Conservation (phyloP, 2,329 filamentous ascomycete species). For the Madurella mycetomatis region DNA sequence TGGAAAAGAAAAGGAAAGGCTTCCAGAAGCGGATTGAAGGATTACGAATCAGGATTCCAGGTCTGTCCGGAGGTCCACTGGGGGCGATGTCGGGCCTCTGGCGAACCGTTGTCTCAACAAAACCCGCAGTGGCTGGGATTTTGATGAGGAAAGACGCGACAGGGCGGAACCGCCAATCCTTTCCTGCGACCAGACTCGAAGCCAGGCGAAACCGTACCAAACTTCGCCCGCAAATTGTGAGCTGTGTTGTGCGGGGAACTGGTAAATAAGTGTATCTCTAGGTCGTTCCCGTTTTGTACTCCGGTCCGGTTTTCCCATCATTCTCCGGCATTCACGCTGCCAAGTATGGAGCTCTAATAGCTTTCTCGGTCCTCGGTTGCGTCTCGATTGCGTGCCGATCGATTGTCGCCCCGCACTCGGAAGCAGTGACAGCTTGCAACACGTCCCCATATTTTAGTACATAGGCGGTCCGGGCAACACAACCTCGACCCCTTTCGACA, state of each 20-base stretch:
- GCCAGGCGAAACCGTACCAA: background rate
- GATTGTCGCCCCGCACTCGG: slow-evolving; percentile 20
- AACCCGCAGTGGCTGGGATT: background rate
- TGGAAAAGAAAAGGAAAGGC: background rate
- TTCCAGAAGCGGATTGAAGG: background rate
- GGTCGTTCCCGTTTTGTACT: too few species aligned
- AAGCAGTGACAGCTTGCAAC: slow-evolving; percentile 7
- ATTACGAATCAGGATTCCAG: background rate
- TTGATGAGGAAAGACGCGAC: slow-evolving; percentile 13
- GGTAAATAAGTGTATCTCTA: too few species aligned
- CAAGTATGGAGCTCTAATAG: slow-evolving; percentile 9
- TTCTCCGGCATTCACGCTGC: background rate
- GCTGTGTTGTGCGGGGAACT: background rate
- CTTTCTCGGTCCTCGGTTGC: slow-evolving; percentile 23
- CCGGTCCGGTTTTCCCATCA: too few species aligned
- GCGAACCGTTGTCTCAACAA: slow-evolving; percentile 12
- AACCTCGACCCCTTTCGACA: background rate
- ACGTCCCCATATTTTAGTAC: background rate
- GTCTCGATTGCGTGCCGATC: slow-evolving; percentile 13
- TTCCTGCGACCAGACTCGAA: background rate
- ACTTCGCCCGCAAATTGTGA: background rate
- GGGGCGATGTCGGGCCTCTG: slow-evolving; percentile 11
- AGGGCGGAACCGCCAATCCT: slow-evolving; percentile 5
- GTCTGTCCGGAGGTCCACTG: background rate
- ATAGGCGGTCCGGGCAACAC: background rate